Base-by-base conservation (phyloP, 192 early-diverging fungal species). In the Pecoramyces ruminantium region DNA sequence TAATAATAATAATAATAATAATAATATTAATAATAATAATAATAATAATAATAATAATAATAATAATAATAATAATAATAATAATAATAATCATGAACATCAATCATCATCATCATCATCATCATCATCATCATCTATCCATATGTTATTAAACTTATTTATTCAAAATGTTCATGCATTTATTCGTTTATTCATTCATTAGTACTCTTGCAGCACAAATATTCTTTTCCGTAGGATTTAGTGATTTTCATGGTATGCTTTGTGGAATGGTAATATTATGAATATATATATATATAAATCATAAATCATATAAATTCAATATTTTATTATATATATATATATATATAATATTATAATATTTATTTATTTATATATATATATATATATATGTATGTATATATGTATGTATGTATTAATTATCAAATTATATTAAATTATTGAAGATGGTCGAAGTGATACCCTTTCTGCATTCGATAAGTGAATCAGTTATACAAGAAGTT, bases 191-290 rank as follows among this genome's bases (percentile, higher is more conserved):
- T n/a, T n/a, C n/a, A n/a, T n/a, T n/a, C n/a, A 38, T n/a, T 29
- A 29, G 29, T 78, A 67, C 77, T 77, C 85, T 93, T n/a, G 83
- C 93, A 27, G 87, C 93, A 6, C 94, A 95, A 82, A 78, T 93
- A 30, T 89, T 92, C 27, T 93, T 88, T 81, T 92, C 93, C n/a
- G 13, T 82, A n/a, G 96, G 95, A n/a, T 93, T 93, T 6, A 96
- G 95, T 81, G 89, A 88, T 28, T 98, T 98, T 90, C 90, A 90
- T 38, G 96, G 96, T 67, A n/a, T n/a, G n/a, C n/a, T n/a, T n/a
- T n/a, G 30, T 96, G 93, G 12, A 95, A 95, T 84, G 97, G 96
- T 80, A 93, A 92, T 79, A 96, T 96, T 94, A 90, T 95, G 82
- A 92, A 21, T 83, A 38, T 13, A 30, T 17, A 13, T 3, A 14